Evolutionary conservation across 306 rosid genomes (phyloP), one percentile per base, ranked within the genome.

Genomic region (Trifolium fragiferum): DNA sequence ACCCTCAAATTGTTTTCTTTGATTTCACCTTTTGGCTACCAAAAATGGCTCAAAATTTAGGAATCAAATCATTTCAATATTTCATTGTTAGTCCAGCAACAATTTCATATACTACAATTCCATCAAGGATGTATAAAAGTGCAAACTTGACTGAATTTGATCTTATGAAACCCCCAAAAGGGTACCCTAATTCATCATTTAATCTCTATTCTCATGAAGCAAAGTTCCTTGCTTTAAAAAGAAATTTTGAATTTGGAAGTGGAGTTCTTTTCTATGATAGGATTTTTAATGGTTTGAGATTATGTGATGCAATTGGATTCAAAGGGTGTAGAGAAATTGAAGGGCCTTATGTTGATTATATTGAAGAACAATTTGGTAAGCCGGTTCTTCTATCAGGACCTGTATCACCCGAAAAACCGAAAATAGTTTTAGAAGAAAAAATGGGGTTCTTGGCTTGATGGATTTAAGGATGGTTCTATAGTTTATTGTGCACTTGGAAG

Each of bases 351-450:
- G 66, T n/a, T 14, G 80, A 75, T 0, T 81, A 75, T 50, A 58
- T 81, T 12, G 19, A 40, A 63, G n/a, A 19, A 0, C 55, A 69
- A 10, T 70, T 53, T 54, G 67, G 51, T 5, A 81, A 81, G 59
- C 77, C 81, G 20, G 74, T 81, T 67, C 4, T 77, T 25, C 72
- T 82, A 10, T 72, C 79, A 6, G 85, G 85, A 4, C 81, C 85
- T n/a, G 27, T 81, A 9, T 16, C 71, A 55, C 81, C 81, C 0
- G 74, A 76, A n/a, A 41, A 38, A 58, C 14, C 75, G 0, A 71
- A 11, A 2, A 2, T 60, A 1, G 15, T 41, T 65, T 59, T 76
- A 15, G 81, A 81, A 4, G 71, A 66, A 47, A 47, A 76, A 81
- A 71, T 81, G 85, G 85, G 41, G 5, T 16, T 3, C 66, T 4